These are phyloP conservation scores for Margaritispora aquatica DNA, from an alignment of 495 filamentous ascomycete species.

Conservation along the genomic window DNA sequence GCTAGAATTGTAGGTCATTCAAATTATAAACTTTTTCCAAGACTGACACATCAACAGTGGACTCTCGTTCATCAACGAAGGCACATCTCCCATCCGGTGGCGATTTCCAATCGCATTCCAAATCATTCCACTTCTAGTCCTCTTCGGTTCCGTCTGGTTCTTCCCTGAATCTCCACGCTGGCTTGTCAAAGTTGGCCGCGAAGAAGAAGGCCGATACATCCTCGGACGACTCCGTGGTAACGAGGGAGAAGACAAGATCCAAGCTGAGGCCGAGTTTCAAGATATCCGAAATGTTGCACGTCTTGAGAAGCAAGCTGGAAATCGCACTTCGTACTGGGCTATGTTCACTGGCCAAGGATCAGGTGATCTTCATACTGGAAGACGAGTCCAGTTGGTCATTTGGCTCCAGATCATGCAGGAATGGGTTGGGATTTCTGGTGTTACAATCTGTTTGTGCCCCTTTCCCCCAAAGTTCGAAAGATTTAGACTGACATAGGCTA, in stretches of 20 bases:
- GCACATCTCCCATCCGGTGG: constrained; percentile 53
- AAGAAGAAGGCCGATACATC: constrained; percentile 57
- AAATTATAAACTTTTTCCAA: not conserved
- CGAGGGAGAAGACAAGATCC: constrained; percentile 42
- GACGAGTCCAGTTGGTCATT: constrained; percentile 61
- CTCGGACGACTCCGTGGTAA: constrained; percentile 55
- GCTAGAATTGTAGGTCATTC: constrained; percentile 51
- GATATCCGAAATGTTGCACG: constrained; percentile 50
- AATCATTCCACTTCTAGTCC: constrained; percentile 54
- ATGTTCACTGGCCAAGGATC: constrained; percentile 61
- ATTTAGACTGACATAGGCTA: too few relatives aligned
- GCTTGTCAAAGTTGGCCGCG: constrained; percentile 55
- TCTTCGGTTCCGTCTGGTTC: constrained; percentile 49
- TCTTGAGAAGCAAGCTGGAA: constrained; percentile 44
- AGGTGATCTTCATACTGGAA: constrained; percentile 57
- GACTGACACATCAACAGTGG: constrained; percentile 25
- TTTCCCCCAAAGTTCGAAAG: too few relatives aligned
- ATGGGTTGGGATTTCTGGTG: constrained; percentile 67
- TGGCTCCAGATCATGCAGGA: constrained; percentile 72
- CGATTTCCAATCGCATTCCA: constrained; percentile 69
- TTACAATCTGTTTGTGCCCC: constrained; percentile 53
- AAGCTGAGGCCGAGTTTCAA: constrained; percentile 55
- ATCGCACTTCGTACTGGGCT: constrained; percentile 47
- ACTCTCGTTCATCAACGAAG: constrained; percentile 50
- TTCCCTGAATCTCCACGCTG: constrained; percentile 63